A percentile compares a stretch with the other conserved stretches of the same genome.
These are phyloP conservation scores for Phytopythium oedochilum DNA, from an alignment of 352 stramenopile genomes.

Conservation along the genomic window DNA sequence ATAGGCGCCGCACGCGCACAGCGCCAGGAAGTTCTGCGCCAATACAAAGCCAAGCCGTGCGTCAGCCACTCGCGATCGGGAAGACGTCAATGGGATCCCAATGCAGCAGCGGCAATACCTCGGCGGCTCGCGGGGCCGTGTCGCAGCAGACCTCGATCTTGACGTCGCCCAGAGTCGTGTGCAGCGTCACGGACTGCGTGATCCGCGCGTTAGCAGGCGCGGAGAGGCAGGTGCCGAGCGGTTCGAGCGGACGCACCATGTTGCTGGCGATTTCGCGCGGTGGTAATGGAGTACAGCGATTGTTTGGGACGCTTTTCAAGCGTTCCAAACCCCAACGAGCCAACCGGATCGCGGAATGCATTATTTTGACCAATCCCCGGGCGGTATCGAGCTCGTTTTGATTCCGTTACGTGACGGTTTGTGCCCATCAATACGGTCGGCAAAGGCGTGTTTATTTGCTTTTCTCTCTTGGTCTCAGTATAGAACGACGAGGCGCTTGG, in stretches of 20 bases:
- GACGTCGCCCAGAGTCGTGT: constrained; percentile 94
- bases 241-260: background rate
- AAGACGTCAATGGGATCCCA: background rate
- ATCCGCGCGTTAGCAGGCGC: background rate
- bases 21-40: constrained; percentile 94
- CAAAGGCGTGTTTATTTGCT: background rate
- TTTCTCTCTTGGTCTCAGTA: constrained; percentile 1
- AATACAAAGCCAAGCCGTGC: background rate
- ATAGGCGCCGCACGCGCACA: constrained; percentile 90
- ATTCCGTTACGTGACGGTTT: too few species aligned
- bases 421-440: too few species aligned
- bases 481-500: background rate
- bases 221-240: background rate
- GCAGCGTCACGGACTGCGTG: constrained; percentile 90
- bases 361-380: too few species aligned
- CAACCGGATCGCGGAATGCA: too few species aligned
- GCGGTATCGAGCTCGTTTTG: too few species aligned
- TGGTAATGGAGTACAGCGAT: too few species aligned
- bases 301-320: too few species aligned
- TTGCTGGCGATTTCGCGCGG: too few species aligned
- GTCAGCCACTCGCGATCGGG: too few species aligned
- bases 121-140: constrained; percentile 83
- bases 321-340: too few species aligned
- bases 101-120: constrained; percentile 31
- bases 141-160: constrained; percentile 98